Evolutionary conservation across 2,329 filamentous ascomycete genomes (phyloP).

Genomic region (Aspergillus fumigatus): DNA sequence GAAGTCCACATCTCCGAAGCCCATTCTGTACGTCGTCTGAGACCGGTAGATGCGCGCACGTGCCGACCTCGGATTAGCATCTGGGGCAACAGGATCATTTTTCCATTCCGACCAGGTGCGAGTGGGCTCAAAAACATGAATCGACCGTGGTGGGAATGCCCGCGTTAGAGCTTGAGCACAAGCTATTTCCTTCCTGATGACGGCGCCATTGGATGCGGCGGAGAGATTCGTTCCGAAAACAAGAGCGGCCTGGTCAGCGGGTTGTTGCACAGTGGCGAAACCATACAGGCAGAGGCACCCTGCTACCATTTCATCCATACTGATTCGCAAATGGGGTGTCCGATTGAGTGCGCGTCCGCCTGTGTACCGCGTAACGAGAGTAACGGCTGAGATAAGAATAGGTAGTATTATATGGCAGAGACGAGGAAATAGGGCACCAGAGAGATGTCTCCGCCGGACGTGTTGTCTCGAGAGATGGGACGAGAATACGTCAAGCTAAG

Average conservation of each 20-base stretch:
- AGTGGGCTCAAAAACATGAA: neutral
- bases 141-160: neutral
- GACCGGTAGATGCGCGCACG: conserved; percentile 12
- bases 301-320: neutral
- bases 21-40: conserved; percentile 13
- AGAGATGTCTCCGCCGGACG: neutral
- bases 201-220: neutral
- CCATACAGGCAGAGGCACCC: neutral
- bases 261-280: neutral
- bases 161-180: neutral
- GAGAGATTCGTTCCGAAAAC: neutral
- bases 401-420: neutral
- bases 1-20: conserved; percentile 21
- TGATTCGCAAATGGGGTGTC: neutral
- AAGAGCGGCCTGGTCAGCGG: neutral
- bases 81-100: neutral
- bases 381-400: neutral
- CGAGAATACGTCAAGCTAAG: neutral
- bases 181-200: neutral
- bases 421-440: neutral
- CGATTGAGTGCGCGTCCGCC: neutral
- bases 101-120: conserved; percentile 5
- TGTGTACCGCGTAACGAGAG: neutral
- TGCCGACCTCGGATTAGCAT: neutral
- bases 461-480: neutral